phyloP scores from a whole-genome alignment of 805 yeast genomes.

The Starmera dryadoides region DNA sequence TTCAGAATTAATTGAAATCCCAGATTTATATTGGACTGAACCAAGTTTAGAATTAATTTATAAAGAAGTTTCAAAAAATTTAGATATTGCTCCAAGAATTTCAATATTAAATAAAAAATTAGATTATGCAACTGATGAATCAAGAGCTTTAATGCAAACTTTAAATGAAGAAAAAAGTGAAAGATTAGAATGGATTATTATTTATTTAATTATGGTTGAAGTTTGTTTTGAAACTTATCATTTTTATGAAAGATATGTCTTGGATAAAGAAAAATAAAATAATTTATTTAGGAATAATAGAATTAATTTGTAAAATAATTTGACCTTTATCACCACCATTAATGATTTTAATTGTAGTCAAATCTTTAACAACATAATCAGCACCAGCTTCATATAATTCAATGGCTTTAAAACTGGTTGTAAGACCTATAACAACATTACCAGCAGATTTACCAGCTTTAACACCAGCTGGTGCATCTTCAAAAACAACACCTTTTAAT shows the following conservation, averaged over 20 bases:
- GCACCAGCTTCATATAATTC: slow-evolving; percentile 69
- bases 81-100: slow-evolving; percentile 76
- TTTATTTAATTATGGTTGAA: slow-evolving; percentile 74
- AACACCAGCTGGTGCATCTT: slow-evolving; percentile 88
- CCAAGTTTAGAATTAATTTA: slow-evolving; percentile 77
- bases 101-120: slow-evolving; percentile 74
- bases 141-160: slow-evolving; percentile 67
- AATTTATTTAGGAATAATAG: slow-evolving; percentile 10
- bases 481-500: slow-evolving; percentile 55
- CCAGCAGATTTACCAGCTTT: slow-evolving; percentile 81
- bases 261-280: slow-evolving; percentile 5
- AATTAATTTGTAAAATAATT: slow-evolving; percentile 16
- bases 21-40: slow-evolving; percentile 91
- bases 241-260: slow-evolving; percentile 47
- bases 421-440: slow-evolving; percentile 75
- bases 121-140: slow-evolving; percentile 88
- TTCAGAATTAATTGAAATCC: slow-evolving; percentile 85
- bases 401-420: slow-evolving; percentile 27
- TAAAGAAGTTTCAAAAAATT: slow-evolving; percentile 55
- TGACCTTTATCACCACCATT: slow-evolving; percentile 10
- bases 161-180: slow-evolving; percentile 71
- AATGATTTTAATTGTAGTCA: slow-evolving; percentile 26
- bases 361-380: slow-evolving; percentile 71
- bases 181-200: slow-evolving; percentile 83
- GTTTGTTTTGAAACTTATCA: slow-evolving; percentile 77